These are phyloP conservation scores for Pyrenopolyporus hunteri DNA, from an alignment of 495 filamentous ascomycete genomes.

Conservation along the genomic window DNA sequence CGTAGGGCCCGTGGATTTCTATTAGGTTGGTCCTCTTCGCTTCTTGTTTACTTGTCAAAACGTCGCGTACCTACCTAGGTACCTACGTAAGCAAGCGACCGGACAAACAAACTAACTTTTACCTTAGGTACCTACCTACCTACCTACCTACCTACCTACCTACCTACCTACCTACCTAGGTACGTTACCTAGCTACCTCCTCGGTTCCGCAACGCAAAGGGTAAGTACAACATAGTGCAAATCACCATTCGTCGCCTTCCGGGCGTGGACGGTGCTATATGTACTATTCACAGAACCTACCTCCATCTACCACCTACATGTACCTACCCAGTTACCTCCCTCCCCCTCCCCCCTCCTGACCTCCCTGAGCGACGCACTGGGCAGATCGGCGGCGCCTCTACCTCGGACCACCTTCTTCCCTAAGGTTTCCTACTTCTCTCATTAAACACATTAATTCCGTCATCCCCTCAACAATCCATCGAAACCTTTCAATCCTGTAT, in stretches of 20 bases:
- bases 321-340: too few species aligned
- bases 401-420: slow-evolving; percentile 29
- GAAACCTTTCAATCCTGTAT: slow-evolving; percentile 6
- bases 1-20: too few species aligned
- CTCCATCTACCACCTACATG: not conserved
- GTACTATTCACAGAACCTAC: too few species aligned
- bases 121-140: not conserved
- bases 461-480: slow-evolving; percentile 21
- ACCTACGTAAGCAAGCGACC: too few species aligned
- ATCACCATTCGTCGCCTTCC: too few species aligned
- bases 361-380: slow-evolving; percentile 15
- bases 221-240: too few species aligned
- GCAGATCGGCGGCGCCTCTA: slow-evolving; percentile 32
- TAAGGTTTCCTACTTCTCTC: slow-evolving; percentile 12
- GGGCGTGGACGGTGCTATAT: too few species aligned
- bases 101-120: too few species aligned
- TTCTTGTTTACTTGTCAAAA: too few species aligned
- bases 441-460: slow-evolving; percentile 31
- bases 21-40: too few species aligned
- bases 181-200: too few species aligned
- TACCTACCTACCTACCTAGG: not conserved
- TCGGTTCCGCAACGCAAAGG: too few species aligned
- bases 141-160: not conserved
- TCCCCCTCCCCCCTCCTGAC: slow-evolving; percentile 22
- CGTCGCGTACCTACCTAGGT: not conserved